phyloP scores from a whole-genome alignment of 257 asterid species.

The Knoxia roxburghii region DNA sequence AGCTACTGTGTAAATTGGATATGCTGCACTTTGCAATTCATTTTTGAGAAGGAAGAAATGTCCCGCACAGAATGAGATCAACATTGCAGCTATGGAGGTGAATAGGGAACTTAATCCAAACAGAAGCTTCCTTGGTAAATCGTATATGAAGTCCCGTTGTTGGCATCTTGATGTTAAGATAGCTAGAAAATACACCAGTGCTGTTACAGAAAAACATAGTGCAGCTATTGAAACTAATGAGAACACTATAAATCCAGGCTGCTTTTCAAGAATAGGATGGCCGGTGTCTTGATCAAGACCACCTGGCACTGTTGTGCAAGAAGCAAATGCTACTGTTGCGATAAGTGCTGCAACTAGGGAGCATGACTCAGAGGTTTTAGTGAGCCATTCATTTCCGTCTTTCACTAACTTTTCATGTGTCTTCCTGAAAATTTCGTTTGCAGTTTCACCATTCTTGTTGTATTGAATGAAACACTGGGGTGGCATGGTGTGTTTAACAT shows the following conservation, averaged over 20 bases:
- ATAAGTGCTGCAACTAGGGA: constrained; percentile 56
- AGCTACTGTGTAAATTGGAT: constrained; percentile 40
- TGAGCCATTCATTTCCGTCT: constrained; percentile 46
- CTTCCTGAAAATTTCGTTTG: constrained; percentile 27
- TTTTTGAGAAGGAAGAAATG: constrained; percentile 43
- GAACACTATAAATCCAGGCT: constrained; percentile 32
- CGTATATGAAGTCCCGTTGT: constrained; percentile 34
- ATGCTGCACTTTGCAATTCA: constrained; percentile 21
- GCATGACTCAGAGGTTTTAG: constrained; percentile 63
- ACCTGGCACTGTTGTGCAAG: constrained; percentile 54
- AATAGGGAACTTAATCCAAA: constrained; percentile 43
- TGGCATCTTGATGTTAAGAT: constrained; percentile 55
- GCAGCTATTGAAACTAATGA: constrained; percentile 43
- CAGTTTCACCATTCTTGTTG: constrained; percentile 38
- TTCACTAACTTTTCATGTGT: constrained; percentile 30
- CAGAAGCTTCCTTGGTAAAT: constrained; percentile 47
- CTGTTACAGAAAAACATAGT: constrained; percentile 54
- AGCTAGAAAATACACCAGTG: constrained; percentile 53
- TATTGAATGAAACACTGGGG: constrained; percentile 20
- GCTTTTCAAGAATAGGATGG: constrained; percentile 25
- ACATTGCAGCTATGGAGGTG: constrained; percentile 48
- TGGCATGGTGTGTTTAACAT: constrained; percentile 41
- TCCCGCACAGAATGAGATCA: constrained; percentile 55
- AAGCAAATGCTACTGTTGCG: constrained; percentile 59
- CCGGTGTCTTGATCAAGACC: constrained; percentile 36